Conservation (phyloP, 2,329 filamentous ascomycete genomes). For the Apiospora sp. region DNA sequence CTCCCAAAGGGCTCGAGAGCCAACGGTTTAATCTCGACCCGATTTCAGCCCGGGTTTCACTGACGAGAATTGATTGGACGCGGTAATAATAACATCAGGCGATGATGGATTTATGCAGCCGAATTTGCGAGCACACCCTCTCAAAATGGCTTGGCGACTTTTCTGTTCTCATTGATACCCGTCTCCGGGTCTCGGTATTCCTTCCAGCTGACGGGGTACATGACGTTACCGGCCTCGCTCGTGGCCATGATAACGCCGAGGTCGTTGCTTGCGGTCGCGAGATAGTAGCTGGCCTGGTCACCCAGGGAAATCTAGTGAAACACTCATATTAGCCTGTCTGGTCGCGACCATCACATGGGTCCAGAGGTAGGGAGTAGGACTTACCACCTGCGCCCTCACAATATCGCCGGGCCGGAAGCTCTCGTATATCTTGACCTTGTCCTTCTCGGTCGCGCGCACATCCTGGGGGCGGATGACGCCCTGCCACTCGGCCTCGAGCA, state of each 20-base stretch:
- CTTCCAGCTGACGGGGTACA: constrained; percentile 95
- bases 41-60: not conserved
- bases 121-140: constrained; percentile 17
- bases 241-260: constrained; percentile 92
- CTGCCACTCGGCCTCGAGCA: constrained; percentile 82
- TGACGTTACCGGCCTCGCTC: constrained; percentile 86
- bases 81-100: not conserved
- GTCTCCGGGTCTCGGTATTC: constrained; percentile 89
- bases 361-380: constrained; percentile 40
- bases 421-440: constrained; percentile 89
- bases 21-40: not conserved
- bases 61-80: not conserved
- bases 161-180: constrained; percentile 78
- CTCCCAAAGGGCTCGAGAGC: not conserved
- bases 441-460: constrained; percentile 93
- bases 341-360: not conserved
- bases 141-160: constrained; percentile 94
- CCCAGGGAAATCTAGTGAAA: constrained; percentile 79
- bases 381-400: constrained; percentile 82
- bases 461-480: constrained; percentile 89
- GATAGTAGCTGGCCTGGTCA: constrained; percentile 94
- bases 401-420: constrained; percentile 93
- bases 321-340: not conserved
- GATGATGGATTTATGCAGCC: not conserved
- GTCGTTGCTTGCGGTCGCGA: constrained; percentile 91